Evolutionary conservation across 2,329 filamentous ascomycete species (phyloP).

Genomic region (Alternaria triticimaculans): DNA sequence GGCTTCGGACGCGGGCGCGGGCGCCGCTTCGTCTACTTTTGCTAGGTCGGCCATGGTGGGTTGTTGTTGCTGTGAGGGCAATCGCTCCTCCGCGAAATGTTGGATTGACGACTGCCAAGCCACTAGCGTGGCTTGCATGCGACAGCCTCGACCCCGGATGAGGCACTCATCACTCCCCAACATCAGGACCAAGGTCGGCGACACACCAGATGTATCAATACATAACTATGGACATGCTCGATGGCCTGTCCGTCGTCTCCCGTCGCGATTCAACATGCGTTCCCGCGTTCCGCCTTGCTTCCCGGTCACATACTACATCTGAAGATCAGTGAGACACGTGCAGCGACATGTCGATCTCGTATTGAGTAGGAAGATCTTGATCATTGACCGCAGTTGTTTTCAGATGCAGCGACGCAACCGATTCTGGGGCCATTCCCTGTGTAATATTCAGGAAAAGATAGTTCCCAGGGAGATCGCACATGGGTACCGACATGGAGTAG

Average conservation of each 20-base stretch:
- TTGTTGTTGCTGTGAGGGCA: constrained; percentile 2
- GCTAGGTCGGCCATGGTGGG: constrained; percentile 30
- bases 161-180: not conserved
- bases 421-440: not conserved
- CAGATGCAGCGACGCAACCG: not conserved
- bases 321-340: not conserved
- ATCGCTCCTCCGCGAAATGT: constrained; percentile 12
- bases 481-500: not conserved
- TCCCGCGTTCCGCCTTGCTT: not conserved
- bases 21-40: constrained; percentile 13
- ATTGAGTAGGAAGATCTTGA: not conserved
- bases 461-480: not conserved
- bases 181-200: not conserved
- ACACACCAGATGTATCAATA: not conserved
- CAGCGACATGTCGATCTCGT: not conserved
- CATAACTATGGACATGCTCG: rapidly evolving
- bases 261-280: not conserved
- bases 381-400: not conserved
- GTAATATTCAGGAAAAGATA: not conserved
- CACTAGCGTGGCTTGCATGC: constrained; percentile 10
- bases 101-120: constrained; percentile 24
- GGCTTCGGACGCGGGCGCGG: not conserved
- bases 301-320: not conserved
- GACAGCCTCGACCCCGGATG: not conserved
- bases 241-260: not conserved